A percentile compares a stretch with the other conserved stretches of the same genome.
phyloP scores from a whole-genome alignment of 140 eudicot species.

The Erigeron philadelphicus region DNA sequence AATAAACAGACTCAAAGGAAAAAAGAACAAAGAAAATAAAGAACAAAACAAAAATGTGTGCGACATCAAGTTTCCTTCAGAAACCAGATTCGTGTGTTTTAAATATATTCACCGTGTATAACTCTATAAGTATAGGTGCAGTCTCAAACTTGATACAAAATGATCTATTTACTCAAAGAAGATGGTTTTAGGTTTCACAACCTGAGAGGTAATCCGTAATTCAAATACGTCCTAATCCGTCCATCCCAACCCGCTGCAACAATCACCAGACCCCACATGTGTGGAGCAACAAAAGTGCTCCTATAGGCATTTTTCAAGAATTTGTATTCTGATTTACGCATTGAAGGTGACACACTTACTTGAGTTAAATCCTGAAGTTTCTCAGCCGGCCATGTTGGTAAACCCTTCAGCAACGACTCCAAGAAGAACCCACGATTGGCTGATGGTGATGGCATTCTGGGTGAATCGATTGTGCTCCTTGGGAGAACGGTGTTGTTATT shows the following conservation, averaged over 20 bases:
- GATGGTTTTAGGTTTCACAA: constrained; percentile 19
- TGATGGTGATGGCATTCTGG: constrained; percentile 34
- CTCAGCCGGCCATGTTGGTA: constrained; percentile 83
- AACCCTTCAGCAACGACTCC: constrained; percentile 50
- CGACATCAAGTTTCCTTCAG: constrained; percentile 16
- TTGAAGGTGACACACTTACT: constrained; percentile 35
- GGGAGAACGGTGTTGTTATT: constrained; percentile 22
- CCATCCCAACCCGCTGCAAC: constrained; percentile 93
- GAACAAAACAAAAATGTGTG: not conserved
- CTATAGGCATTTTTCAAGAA: constrained; percentile 61
- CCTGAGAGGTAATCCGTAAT: constrained; percentile 68
- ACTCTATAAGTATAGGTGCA: constrained; percentile 16
- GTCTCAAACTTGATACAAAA: constrained; percentile 7
- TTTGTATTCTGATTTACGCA: constrained; percentile 51
- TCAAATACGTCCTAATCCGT: constrained; percentile 62
- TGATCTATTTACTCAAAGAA: constrained; percentile 14
- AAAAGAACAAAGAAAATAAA: not conserved
- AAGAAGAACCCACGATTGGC: constrained; percentile 51
- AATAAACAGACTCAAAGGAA: constrained; percentile 17
- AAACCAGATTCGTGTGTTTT: constrained; percentile 24
- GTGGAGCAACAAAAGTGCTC: constrained; percentile 48
- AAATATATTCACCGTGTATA: constrained; percentile 10
- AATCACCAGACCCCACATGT: constrained; percentile 81
- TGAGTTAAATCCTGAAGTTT: constrained; percentile 44
- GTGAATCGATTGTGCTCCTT: constrained; percentile 36